These are phyloP conservation scores for Coleophoma cylindrospora DNA, from an alignment of 2,329 filamentous ascomycete genomes.

Conservation along the genomic window DNA sequence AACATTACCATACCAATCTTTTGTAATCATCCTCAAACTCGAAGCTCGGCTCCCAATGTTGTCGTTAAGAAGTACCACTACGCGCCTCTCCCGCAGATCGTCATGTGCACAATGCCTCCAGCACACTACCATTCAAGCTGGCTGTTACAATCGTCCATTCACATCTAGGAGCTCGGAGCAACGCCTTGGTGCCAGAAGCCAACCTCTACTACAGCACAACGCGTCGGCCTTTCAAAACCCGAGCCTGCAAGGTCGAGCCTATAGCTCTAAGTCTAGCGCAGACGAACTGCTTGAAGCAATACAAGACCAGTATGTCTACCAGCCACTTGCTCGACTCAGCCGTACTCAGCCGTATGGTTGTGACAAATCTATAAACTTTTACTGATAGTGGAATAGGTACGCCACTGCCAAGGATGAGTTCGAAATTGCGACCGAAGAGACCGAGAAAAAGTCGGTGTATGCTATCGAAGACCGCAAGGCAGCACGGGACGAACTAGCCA, in stretches of 20 bases:
- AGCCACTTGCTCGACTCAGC: neutral
- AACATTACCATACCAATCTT: too few relatives aligned
- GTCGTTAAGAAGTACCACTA: conserved; percentile 8
- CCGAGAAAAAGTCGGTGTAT: conserved; percentile 37
- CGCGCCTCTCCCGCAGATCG: conserved; percentile 4
- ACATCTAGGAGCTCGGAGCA: neutral
- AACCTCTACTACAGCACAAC: neutral
- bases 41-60: conserved; percentile 8
- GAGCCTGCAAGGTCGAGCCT: neutral
- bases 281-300: conserved; percentile 20
- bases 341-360: neutral
- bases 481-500: conserved; percentile 37
- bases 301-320: conserved; percentile 16
- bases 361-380: neutral
- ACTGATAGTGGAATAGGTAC: conserved; percentile 17
- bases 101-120: conserved; percentile 10
- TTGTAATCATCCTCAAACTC: too few relatives aligned
- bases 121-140: neutral
- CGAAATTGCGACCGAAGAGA: conserved; percentile 42
- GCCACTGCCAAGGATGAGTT: conserved; percentile 41
- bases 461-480: conserved; percentile 38
- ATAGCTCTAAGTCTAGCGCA: conserved; percentile 12
- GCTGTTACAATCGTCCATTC: conserved; percentile 1
- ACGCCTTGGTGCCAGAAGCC: neutral
- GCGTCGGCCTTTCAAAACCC: neutral